Base-by-base conservation (phyloP, 768 basidiomycete genomes). In the Podaxis sp. region DNA sequence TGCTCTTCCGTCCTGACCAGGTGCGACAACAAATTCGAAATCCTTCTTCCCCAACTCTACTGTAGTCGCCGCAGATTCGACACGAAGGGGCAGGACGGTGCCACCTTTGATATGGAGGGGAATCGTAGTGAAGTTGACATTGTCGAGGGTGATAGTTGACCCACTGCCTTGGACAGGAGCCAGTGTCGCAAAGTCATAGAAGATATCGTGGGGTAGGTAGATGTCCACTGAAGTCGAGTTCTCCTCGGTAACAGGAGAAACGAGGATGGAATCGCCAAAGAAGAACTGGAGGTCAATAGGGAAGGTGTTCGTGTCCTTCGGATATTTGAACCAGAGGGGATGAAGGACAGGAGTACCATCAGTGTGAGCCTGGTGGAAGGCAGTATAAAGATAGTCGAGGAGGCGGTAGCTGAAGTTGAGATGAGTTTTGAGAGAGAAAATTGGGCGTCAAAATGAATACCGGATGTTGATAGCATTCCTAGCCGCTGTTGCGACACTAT, bases 371-470 rank as follows among this genome's bases (percentile, higher is more conserved):
- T 78, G 71, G 69, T 89, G 87, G 79, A 90, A 85, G 2, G 85
- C 81, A 4, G 89, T 90, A 73, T 88, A 90, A 64, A 90, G 69
- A 73, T 90, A 90, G 69, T 90, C 89, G 56, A 90, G 66, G 7
- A 90, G 76, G 57, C 86, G 86, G 67, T 89, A 88, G 12, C 86
- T 87, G 59, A 40, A 41, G 22, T 19, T 2, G 22, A 19, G 11
- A 27, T 56, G n/a, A 55, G 55, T 55, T 9, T 6, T 12, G 11
- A 55, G 17, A 22, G 22, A 19, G 15, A 5, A 41, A 3, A 15
- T 13, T 7, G 24, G 24, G 12, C 8, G 9, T 4, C 11, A n/a
- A 19, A 50, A 24, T 12, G 40, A 24, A 9, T 22, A 86, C 84
- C 88, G 79, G 54, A 85, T 87, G 64, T 85, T 80, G 54, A 89